phyloP scores from a whole-genome alignment of 257 asterid genomes.

The Ajuga chamaepitys region DNA sequence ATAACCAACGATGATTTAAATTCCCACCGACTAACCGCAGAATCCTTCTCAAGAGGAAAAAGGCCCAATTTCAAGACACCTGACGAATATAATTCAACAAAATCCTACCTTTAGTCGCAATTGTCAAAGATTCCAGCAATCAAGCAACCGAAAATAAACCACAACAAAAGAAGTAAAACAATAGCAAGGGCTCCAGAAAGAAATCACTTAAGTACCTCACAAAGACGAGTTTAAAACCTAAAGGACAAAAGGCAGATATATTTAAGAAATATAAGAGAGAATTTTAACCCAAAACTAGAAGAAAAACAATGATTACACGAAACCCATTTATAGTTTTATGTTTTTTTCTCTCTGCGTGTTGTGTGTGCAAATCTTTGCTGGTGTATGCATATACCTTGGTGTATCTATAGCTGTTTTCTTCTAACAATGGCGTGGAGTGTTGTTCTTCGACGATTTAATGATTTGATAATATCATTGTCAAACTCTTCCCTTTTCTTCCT shows the following conservation, averaged over 20 bases:
- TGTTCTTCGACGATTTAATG: constrained; percentile 17
- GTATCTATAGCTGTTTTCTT: constrained; percentile 9
- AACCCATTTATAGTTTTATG: constrained; percentile 18
- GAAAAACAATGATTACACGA: constrained; percentile 19
- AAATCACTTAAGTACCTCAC: constrained; percentile 14
- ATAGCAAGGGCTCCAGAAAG: constrained; percentile 5
- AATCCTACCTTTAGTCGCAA: constrained; percentile 20
- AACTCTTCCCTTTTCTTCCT: constrained; percentile 2
- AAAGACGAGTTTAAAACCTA: background rate
- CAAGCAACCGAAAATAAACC: constrained; percentile 18
- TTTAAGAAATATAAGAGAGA: constrained; percentile 4
- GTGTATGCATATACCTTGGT: constrained; percentile 5
- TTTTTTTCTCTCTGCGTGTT: background rate
- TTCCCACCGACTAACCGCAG: constrained; percentile 30
- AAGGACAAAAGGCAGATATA: background rate
- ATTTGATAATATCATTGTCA: constrained; percentile 19
- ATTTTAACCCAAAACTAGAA: constrained; percentile 15
- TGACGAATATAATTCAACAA: constrained; percentile 9
- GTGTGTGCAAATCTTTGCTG: background rate
- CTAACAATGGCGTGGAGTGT: constrained; percentile 31
- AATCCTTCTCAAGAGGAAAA: constrained; percentile 17
- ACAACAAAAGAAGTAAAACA: constrained; percentile 3
- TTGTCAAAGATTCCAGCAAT: constrained; percentile 19
- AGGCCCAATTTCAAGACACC: constrained; percentile 14
- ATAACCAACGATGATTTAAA: constrained; percentile 3